These are phyloP conservation scores for Talaromyces islandicus DNA, from an alignment of 2,329 filamentous ascomycete genomes.

Conservation along the genomic window DNA sequence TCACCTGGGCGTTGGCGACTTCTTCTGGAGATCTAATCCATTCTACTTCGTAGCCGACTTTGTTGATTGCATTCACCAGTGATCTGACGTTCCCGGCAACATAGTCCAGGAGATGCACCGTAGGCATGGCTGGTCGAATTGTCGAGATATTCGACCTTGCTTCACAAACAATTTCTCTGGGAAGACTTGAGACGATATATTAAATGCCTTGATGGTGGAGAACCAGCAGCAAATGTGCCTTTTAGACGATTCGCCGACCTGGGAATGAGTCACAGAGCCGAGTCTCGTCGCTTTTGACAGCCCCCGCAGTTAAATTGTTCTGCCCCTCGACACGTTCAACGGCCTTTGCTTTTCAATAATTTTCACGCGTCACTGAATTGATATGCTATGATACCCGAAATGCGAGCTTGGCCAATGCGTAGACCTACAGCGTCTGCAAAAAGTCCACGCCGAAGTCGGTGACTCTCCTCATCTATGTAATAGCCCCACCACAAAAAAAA, in stretches of 20 bases:
- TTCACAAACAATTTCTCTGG: not conserved
- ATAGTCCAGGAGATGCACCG: slow-evolving; percentile 62
- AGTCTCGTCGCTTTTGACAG: not conserved
- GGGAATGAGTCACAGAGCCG: slow-evolving; percentile 6
- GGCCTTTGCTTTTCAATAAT: not conserved
- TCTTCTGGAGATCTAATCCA: slow-evolving; percentile 86
- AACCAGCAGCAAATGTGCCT: not conserved
- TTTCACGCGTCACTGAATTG: not conserved
- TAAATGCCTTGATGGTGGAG: not conserved
- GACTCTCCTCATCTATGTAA: not conserved
- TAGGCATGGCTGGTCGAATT: slow-evolving; percentile 34
- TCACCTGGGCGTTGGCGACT: slow-evolving; percentile 76
- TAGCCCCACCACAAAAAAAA: not conserved
- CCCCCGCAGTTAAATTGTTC: not conserved
- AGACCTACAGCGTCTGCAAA: not conserved
- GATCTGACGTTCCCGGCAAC: slow-evolving; percentile 95
- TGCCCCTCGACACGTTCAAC: not conserved
- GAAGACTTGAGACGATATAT: not conserved
- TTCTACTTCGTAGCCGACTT: slow-evolving; percentile 84
- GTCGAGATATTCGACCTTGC: not conserved
- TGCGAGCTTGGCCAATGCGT: not conserved
- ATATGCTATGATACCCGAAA: not conserved
- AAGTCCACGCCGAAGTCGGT: not conserved
- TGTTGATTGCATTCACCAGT: slow-evolving; percentile 95
- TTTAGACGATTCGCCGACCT: not conserved